These are phyloP conservation scores for Chara braunii DNA, from an alignment of 139 green algal species.

Conservation along the genomic window DNA sequence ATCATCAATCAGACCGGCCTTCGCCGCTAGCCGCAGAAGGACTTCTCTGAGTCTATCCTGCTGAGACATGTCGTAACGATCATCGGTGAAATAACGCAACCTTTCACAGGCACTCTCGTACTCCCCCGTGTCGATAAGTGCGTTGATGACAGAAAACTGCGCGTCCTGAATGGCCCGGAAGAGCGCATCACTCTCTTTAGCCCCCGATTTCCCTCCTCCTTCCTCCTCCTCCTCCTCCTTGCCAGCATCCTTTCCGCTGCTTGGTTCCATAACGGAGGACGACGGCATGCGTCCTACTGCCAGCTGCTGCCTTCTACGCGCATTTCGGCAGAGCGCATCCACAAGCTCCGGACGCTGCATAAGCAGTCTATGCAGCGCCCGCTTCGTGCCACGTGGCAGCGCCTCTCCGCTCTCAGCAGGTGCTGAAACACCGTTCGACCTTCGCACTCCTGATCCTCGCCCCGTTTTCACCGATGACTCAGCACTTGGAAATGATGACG, in stretches of 20 bases:
- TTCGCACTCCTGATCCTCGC: neutral
- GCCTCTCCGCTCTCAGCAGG: neutral
- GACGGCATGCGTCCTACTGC: neutral
- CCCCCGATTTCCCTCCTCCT: constrained; percentile 1
- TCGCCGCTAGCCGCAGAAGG: neutral
- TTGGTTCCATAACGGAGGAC: too few relatives aligned
- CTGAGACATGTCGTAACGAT: neutral
- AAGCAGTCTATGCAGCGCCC: too few relatives aligned
- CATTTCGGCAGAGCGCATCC: too few relatives aligned
- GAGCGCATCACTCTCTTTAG: neutral
- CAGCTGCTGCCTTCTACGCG: too few relatives aligned
- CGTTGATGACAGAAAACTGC: constrained; percentile 7
- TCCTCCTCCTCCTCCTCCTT: neutral
- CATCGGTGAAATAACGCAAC: neutral
- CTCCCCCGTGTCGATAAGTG: neutral
- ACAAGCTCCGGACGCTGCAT: too few relatives aligned
- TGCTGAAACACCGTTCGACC: constrained; percentile 2
- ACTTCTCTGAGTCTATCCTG: constrained; percentile 6
- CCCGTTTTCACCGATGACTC: constrained; percentile 15
- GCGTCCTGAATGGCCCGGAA: neutral
- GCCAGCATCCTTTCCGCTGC: neutral
- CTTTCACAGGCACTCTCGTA: neutral
- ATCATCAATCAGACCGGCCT: neutral
- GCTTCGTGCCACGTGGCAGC: neutral
- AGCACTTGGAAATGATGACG: too few relatives aligned